phyloP scores from a whole-genome alignment of 1,139 yeast genomes.

The Suhomyces terraborum region DNA sequence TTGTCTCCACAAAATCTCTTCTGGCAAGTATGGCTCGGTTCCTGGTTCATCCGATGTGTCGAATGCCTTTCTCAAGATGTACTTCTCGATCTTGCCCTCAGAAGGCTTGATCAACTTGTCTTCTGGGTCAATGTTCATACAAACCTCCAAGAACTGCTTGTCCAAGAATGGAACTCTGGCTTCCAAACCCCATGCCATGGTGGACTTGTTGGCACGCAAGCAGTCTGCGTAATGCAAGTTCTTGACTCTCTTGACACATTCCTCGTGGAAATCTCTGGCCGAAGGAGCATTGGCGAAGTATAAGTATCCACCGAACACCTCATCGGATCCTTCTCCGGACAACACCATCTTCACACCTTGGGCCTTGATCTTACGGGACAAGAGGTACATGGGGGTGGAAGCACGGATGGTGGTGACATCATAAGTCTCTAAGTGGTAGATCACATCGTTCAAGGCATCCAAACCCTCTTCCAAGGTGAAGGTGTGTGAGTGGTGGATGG shows the following conservation, averaged over 20 bases:
- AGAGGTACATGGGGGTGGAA: constrained; percentile 96
- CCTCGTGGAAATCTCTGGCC: constrained; percentile 88
- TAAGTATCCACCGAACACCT: constrained; percentile 96
- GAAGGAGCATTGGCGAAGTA: constrained; percentile 97
- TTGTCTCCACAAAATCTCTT: constrained; percentile 98
- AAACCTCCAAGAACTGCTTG: constrained; percentile 83
- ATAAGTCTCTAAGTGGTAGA: constrained; percentile 92
- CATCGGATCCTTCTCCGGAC: constrained; percentile 99
- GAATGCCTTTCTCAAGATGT: constrained; percentile 94
- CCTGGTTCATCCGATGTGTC: constrained; percentile 78
- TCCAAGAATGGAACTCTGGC: constrained; percentile 99
- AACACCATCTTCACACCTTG: constrained; percentile 99
- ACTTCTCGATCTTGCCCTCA: constrained; percentile 85
- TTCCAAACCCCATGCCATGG: constrained; percentile 99
- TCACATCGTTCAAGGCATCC: constrained; percentile 93
- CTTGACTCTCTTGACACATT: constrained; percentile 93
- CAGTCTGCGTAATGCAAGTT: constrained; percentile 97
- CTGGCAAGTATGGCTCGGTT: constrained; percentile 83
- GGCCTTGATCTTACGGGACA: constrained; percentile 96
- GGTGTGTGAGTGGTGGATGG: constrained; percentile 96
- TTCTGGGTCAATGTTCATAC: constrained; percentile 92
- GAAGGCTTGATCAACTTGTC: constrained; percentile 78
- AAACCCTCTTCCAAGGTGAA: constrained; percentile 95
- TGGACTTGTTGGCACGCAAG: constrained; percentile 97
- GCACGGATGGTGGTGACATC: constrained; percentile 99